A percentile compares a stretch with the other conserved stretches of the same genome.
These are phyloP conservation scores for Pythium rishiriense DNA, from an alignment of 352 stramenopile species.

Conservation along the genomic window DNA sequence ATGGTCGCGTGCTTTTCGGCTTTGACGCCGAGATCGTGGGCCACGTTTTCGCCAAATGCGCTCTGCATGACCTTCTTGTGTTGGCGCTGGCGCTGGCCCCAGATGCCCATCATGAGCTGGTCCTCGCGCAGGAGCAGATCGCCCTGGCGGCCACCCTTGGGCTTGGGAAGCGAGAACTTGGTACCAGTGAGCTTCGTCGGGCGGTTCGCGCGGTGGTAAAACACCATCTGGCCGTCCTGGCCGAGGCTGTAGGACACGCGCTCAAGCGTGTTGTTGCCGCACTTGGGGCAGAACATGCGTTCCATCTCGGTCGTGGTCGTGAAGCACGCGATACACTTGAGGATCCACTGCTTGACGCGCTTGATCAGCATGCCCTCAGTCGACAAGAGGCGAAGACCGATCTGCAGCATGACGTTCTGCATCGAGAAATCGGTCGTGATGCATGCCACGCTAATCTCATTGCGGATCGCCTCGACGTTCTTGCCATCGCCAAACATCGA, in stretches of 20 bases:
- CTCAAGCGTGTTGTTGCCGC: constrained; percentile 95
- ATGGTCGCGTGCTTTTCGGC: constrained; percentile 90
- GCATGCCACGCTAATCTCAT: constrained; percentile 62
- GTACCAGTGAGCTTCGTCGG: constrained; percentile 92
- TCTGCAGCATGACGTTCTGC: constrained; percentile 91
- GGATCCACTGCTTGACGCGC: constrained; percentile 94
- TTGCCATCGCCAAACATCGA: constrained; percentile 81
- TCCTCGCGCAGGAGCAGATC: constrained; percentile 97
- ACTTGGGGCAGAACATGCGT: constrained; percentile 96
- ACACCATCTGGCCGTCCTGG: constrained; percentile 88
- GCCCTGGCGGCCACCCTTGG: constrained; percentile 90
- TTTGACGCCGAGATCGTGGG: constrained; percentile 92
- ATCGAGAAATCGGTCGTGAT: constrained; percentile 90
- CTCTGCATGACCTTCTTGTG: constrained; percentile 90
- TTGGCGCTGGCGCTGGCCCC: constrained; percentile 93
- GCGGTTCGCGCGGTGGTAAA: constrained; percentile 82
- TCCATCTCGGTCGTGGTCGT: constrained; percentile 92
- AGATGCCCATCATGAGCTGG: constrained; percentile 96
- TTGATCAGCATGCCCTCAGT: constrained; percentile 86
- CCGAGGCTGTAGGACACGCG: constrained; percentile 95
- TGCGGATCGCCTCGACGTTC: constrained; percentile 55
- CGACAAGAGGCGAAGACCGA: constrained; percentile 78
- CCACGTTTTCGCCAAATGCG: constrained; percentile 95
- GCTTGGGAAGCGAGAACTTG: constrained; percentile 97
- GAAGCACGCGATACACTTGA: constrained; percentile 97